These are phyloP conservation scores for Paecilomyces dactylethromorphus DNA, from an alignment of 2,329 filamentous ascomycete species.

Conservation along the genomic window DNA sequence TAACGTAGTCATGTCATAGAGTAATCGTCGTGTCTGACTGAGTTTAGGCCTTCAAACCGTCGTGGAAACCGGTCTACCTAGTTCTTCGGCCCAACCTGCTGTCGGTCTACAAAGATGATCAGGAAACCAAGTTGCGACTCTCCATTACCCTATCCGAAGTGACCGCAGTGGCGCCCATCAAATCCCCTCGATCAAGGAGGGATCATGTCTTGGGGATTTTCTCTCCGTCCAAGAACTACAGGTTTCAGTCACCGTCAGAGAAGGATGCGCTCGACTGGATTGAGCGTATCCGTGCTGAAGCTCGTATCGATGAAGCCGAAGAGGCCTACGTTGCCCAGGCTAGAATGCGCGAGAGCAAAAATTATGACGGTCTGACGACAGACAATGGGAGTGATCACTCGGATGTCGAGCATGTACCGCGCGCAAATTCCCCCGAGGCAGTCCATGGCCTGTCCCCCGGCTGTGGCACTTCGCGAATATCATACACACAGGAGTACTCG, in stretches of 20 bases:
- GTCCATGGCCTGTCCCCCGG: slow-evolving; percentile 21
- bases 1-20: slow-evolving; percentile 8
- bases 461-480: slow-evolving; percentile 19
- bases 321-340: slow-evolving; percentile 61
- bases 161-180: slow-evolving; percentile 81
- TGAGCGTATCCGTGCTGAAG: slow-evolving; percentile 67
- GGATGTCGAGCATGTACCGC: slow-evolving; percentile 25
- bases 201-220: slow-evolving; percentile 89
- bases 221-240: slow-evolving; percentile 83
- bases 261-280: slow-evolving; percentile 84
- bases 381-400: slow-evolving; percentile 39
- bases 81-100: slow-evolving; percentile 86
- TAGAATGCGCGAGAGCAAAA: slow-evolving; percentile 13
- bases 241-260: slow-evolving; percentile 69
- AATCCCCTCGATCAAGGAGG: slow-evolving; percentile 80
- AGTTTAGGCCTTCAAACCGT: slow-evolving; percentile 49
- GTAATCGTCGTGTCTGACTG: slow-evolving; percentile 2
- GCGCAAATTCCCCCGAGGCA: slow-evolving; percentile 27
- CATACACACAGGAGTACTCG: slow-evolving; percentile 50
- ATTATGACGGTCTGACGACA: slow-evolving; percentile 20
- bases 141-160: slow-evolving; percentile 85
- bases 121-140: slow-evolving; percentile 81
- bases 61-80: slow-evolving; percentile 84
- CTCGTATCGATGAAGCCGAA: slow-evolving; percentile 81
- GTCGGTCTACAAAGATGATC: slow-evolving; percentile 87